Evolutionary conservation across 2,329 filamentous ascomycete genomes (phyloP).

Genomic region (Fusarium dimerum): DNA sequence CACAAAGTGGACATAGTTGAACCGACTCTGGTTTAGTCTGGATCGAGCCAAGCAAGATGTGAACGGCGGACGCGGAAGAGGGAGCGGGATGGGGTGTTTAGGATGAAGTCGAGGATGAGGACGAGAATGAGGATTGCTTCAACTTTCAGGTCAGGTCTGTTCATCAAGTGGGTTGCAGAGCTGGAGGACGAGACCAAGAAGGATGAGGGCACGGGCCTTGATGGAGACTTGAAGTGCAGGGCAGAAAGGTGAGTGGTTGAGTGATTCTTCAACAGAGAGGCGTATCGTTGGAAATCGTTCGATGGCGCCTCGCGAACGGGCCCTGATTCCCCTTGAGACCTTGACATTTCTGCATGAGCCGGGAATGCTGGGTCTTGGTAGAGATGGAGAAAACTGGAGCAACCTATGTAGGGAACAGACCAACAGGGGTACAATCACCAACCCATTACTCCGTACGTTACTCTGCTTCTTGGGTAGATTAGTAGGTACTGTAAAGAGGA

Average conservation of each 20-base stretch:
- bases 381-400: not conserved
- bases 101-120: too few species aligned
- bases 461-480: too few species aligned
- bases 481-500: too few species aligned
- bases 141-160: too few species aligned
- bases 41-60: not conserved
- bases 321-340: not conserved
- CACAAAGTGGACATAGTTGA: not conserved
- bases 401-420: not conserved
- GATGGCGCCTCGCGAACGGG: conserved; percentile 17
- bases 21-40: not conserved
- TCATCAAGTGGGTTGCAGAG: too few species aligned
- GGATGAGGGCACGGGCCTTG: not conserved
- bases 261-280: conserved; percentile 5
- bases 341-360: not conserved
- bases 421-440: too few species aligned
- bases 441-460: too few species aligned
- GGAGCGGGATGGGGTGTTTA: too few species aligned
- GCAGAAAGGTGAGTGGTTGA: conserved; percentile 8
- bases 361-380: not conserved
- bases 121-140: too few species aligned
- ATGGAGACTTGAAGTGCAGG: not conserved
- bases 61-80: not conserved
- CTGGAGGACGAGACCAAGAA: not conserved
- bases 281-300: conserved; percentile 23